phyloP scores from a whole-genome alignment of 106 monocot species.

The Dioscorea alata region DNA sequence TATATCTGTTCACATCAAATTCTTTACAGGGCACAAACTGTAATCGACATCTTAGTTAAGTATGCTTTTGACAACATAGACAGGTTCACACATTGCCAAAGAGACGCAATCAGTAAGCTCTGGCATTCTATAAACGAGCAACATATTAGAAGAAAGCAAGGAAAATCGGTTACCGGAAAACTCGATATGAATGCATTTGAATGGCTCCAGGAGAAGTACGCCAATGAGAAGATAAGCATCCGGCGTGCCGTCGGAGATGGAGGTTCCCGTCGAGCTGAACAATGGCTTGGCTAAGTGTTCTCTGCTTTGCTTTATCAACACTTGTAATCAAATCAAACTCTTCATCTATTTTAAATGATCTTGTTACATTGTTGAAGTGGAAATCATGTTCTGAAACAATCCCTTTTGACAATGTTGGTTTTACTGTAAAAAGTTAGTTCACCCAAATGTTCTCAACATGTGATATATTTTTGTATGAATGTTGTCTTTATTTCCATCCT shows the following conservation, averaged over 20 bases:
- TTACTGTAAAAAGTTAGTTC: too few species aligned
- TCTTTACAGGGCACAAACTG: conserved; percentile 75
- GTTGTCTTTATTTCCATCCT: too few species aligned
- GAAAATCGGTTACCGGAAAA: conserved; percentile 83
- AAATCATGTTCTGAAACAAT: too few species aligned
- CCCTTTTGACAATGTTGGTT: too few species aligned
- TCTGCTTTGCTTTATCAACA: too few species aligned
- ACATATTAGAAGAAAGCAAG: conserved; percentile 86
- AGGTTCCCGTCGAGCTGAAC: conserved; percentile 65
- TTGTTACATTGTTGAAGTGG: too few species aligned
- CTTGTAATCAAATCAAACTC: too few species aligned
- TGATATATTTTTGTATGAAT: too few species aligned
- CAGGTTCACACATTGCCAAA: conserved; percentile 61
- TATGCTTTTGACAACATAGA: conserved; percentile 72
- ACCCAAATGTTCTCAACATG: too few species aligned
- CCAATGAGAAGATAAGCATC: conserved; percentile 89
- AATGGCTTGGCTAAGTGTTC: conserved; percentile 70
- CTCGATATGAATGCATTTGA: conserved; percentile 96
- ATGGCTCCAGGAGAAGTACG: conserved; percentile 83
- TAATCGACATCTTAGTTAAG: conserved; percentile 87
- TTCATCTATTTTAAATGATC: too few species aligned
- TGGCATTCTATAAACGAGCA: conserved; percentile 88
- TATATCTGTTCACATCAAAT: not conserved
- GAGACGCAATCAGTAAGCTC: conserved; percentile 78
- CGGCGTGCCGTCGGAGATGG: conserved; percentile 67